These are phyloP conservation scores for Pichia terricola DNA, from an alignment of 1,139 yeast species.

Conservation along the genomic window DNA sequence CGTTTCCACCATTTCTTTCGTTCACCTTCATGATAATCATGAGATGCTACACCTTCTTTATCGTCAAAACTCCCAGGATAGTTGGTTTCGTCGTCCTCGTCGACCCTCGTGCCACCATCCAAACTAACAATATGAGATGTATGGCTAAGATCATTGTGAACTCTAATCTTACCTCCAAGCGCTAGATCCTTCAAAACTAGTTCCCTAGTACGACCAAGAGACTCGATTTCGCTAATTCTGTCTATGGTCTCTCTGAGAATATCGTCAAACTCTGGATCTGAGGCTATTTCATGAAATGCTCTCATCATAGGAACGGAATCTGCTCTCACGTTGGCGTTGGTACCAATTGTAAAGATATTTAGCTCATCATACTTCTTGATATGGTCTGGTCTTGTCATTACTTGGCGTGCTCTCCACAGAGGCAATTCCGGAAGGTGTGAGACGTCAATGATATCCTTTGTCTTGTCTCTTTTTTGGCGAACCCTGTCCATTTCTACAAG, in stretches of 20 bases:
- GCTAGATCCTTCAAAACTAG: slow-evolving; percentile 64
- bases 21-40: slow-evolving; percentile 32
- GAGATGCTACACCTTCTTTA: slow-evolving; percentile 23
- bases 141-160: slow-evolving; percentile 13
- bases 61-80: not conserved
- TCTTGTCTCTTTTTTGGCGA: slow-evolving; percentile 17
- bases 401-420: slow-evolving; percentile 73
- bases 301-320: slow-evolving; percentile 88
- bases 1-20: slow-evolving; percentile 37
- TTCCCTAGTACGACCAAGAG: slow-evolving; percentile 74
- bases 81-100: not conserved
- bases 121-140: not conserved
- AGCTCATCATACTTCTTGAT: slow-evolving; percentile 67
- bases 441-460: slow-evolving; percentile 18
- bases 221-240: slow-evolving; percentile 67
- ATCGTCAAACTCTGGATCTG: slow-evolving; percentile 62
- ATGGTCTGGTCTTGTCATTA: slow-evolving; percentile 79
- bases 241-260: slow-evolving; percentile 62
- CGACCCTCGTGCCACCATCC: not conserved
- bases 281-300: slow-evolving; percentile 71
- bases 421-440: slow-evolving; percentile 67
- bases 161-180: slow-evolving; percentile 38
- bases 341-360: slow-evolving; percentile 72
- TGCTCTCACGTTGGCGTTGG: slow-evolving; percentile 64
- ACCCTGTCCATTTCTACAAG: slow-evolving; percentile 59